A percentile compares a stretch with the other conserved stretches of the same genome.
These are phyloP conservation scores for Gryganskiella cystojenkinii DNA, from an alignment of 192 early-diverging fungal species.

Conservation along the genomic window DNA sequence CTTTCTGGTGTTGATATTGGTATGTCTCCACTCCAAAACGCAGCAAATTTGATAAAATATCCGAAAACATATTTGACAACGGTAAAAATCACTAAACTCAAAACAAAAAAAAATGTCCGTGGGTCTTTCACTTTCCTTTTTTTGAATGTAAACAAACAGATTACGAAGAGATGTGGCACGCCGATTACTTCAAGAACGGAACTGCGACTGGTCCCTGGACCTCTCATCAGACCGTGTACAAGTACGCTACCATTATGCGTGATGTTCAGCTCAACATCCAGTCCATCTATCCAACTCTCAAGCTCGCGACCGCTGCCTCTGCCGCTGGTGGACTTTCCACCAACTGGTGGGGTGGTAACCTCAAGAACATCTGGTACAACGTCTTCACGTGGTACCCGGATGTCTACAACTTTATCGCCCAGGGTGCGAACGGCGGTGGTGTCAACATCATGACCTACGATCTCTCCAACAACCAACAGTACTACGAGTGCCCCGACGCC, in stretches of 20 bases:
- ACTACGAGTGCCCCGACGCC: conserved; percentile 43
- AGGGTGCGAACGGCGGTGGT: conserved; percentile 32
- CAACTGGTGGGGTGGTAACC: conserved; percentile 32
- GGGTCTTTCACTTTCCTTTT: background rate
- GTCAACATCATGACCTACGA: conserved; percentile 55
- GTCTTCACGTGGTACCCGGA: conserved; percentile 22
- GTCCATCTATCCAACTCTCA: conserved; percentile 10
- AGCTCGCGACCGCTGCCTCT: conserved; percentile 19
- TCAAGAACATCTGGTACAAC: conserved; percentile 35
- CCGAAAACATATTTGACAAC: too few species aligned
- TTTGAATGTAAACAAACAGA: background rate
- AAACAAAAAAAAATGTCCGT: too few species aligned
- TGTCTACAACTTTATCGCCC: conserved; percentile 35
- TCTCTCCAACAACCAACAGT: conserved; percentile 44
- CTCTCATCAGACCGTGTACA: conserved; percentile 21
- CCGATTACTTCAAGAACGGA: conserved; percentile 7
- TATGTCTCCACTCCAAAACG: too few species aligned
- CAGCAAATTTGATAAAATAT: too few species aligned
- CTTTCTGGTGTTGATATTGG: conserved; percentile 47
- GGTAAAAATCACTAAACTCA: too few species aligned
- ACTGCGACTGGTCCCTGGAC: conserved; percentile 22
- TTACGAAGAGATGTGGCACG: conserved; percentile 35
- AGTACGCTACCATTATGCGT: conserved; percentile 26
- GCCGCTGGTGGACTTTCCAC: conserved; percentile 23
- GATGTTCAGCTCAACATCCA: conserved; percentile 26